These are phyloP conservation scores for Cercophora scortea DNA, from an alignment of 495 filamentous ascomycete species.

Conservation along the genomic window DNA sequence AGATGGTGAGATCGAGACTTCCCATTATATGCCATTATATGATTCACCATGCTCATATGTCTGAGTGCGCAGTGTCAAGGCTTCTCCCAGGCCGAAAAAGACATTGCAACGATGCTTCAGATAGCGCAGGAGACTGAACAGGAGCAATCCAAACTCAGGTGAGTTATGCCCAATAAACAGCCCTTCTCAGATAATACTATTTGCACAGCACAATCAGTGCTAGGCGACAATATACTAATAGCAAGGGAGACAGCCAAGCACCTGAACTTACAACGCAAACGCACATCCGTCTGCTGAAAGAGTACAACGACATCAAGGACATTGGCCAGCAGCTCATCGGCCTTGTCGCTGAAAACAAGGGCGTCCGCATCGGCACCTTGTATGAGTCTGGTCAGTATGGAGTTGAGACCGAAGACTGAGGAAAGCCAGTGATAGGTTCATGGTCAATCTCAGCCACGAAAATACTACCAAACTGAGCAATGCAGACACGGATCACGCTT, in stretches of 20 bases:
- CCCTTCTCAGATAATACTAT: not conserved
- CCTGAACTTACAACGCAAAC: conserved; percentile 36
- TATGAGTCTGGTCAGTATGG: conserved; percentile 45
- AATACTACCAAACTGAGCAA: not conserved
- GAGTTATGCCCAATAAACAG: not conserved
- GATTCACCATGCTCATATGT: no score
- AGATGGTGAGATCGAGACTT: conserved; percentile 2
- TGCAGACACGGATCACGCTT: not conserved
- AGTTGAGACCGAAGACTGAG: conserved; percentile 11
- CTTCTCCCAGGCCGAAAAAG: conserved; percentile 5
- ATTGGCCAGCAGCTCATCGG: conserved; percentile 65
- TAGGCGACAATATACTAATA: no score
- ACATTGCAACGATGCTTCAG: conserved; percentile 1
- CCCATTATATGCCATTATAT: no score
- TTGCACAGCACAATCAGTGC: not conserved
- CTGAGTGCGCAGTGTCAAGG: conserved; percentile 1
- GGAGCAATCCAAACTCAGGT: conserved; percentile 7
- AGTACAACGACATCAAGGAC: conserved; percentile 77
- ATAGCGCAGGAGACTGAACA: not conserved
- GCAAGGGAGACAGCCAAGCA: conserved; percentile 8
- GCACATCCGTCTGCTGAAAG: conserved; percentile 61
- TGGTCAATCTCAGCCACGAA: not conserved
- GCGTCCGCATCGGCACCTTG: conserved; percentile 53
- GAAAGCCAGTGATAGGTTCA: no score
- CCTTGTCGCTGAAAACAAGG: conserved; percentile 62